These are phyloP conservation scores for Mariannaea sp. DNA, from an alignment of 2,329 filamentous ascomycete genomes.

Conservation along the genomic window DNA sequence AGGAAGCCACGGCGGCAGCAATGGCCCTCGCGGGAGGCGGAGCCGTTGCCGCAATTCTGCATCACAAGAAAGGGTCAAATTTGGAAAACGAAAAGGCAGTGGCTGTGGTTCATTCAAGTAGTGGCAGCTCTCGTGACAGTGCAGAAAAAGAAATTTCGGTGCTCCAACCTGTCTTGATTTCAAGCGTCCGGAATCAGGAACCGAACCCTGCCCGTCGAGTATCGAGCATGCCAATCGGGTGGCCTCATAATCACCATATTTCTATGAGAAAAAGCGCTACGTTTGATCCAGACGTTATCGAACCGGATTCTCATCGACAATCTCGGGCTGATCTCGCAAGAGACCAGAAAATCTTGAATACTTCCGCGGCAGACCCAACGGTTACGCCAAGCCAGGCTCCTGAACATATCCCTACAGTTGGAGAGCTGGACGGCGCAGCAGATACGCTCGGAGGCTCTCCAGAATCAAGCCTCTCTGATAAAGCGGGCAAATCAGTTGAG, in stretches of 20 bases:
- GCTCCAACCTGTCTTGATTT: slow-evolving; percentile 24
- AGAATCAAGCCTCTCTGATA: not conserved
- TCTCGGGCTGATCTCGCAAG: slow-evolving; percentile 24
- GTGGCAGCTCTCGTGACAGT: slow-evolving; percentile 30
- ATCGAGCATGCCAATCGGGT: slow-evolving; percentile 46
- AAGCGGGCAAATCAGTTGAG: no score
- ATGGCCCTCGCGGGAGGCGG: slow-evolving; percentile 34
- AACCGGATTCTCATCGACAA: slow-evolving; percentile 21
- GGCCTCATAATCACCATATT: slow-evolving; percentile 44
- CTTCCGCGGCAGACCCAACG: not conserved
- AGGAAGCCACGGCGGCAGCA: slow-evolving; percentile 24
- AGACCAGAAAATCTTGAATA: not conserved
- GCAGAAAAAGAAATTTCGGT: slow-evolving; percentile 23
- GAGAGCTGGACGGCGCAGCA: not conserved
- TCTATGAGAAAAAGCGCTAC: slow-evolving; percentile 34
- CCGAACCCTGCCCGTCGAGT: slow-evolving; percentile 31
- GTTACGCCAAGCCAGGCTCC: not conserved
- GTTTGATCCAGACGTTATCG: slow-evolving; percentile 25
- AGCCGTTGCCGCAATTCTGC: slow-evolving; percentile 28
- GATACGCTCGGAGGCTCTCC: not conserved
- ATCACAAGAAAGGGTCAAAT: slow-evolving; percentile 23
- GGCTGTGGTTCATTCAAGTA: slow-evolving; percentile 19
- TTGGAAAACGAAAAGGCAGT: slow-evolving; percentile 33
- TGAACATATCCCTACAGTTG: slow-evolving; percentile 3
- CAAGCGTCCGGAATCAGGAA: slow-evolving; percentile 28